These are phyloP conservation scores for Suhomyces maxii DNA, from an alignment of 1,139 yeast species.

Conservation along the genomic window DNA sequence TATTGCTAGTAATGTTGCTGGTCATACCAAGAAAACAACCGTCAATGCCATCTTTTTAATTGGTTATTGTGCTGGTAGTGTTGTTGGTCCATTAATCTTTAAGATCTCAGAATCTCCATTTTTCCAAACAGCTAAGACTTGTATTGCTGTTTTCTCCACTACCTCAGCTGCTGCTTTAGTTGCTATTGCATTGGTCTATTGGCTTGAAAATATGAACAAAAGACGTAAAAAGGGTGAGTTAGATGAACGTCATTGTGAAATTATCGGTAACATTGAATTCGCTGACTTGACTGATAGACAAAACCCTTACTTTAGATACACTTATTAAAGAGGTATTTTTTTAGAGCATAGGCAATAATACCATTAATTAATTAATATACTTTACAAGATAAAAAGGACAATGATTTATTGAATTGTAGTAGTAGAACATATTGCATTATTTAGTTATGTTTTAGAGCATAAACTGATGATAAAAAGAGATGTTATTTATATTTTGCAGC, in stretches of 20 bases:
- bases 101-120: conserved; percentile 52
- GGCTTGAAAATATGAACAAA: conserved; percentile 32
- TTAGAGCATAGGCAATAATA: no score
- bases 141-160: conserved; percentile 44
- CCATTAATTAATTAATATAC: no score
- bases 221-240: conserved; percentile 31
- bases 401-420: no score
- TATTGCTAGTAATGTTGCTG: conserved; percentile 62
- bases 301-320: conserved; percentile 62
- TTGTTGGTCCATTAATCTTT: conserved; percentile 72
- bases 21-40: conserved; percentile 67
- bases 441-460: no score
- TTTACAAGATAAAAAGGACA: no score
- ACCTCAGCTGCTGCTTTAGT: not conserved
- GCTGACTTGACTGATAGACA: conserved; percentile 66
- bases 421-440: no score
- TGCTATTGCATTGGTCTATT: conserved; percentile 23
- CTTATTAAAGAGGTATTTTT: not conserved
- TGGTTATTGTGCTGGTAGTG: conserved; percentile 66
- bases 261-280: conserved; percentile 52
- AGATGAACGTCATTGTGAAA: conserved; percentile 19
- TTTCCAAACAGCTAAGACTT: conserved; percentile 47
- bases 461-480: no score
- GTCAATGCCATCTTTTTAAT: conserved; percentile 59
- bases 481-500: no score